Conservation (phyloP, 768 basidiomycete species). For the Kwoniella shandongensis region DNA sequence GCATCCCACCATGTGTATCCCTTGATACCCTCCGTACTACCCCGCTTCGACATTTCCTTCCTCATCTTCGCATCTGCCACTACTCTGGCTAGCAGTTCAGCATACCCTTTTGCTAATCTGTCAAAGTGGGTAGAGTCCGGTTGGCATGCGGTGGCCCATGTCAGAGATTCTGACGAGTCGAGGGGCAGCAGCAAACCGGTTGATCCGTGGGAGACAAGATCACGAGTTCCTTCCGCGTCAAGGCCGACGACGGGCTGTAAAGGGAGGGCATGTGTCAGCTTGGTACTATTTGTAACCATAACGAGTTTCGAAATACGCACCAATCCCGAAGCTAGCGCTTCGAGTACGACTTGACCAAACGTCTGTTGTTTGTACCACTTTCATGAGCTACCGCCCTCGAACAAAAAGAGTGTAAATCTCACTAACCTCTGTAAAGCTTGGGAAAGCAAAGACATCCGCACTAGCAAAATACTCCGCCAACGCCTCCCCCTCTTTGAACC, state of each 20-base stretch:
- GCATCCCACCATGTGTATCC: constrained; percentile 54
- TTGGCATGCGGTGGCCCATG: constrained; percentile 29
- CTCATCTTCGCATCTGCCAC: constrained; percentile 28
- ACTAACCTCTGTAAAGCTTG: constrained; percentile 53
- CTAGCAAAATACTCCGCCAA: constrained; percentile 56
- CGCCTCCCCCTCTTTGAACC: constrained; percentile 53
- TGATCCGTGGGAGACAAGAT: constrained; percentile 40
- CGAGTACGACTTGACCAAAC: constrained; percentile 57
- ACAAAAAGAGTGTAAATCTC: neutral
- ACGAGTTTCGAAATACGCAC: constrained; percentile 20
- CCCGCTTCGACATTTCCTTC: constrained; percentile 39
- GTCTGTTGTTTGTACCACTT: constrained; percentile 33
- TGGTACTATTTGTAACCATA: neutral
- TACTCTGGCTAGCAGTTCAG: constrained; percentile 30
- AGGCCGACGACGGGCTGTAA: constrained; percentile 56
- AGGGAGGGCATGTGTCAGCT: no score
- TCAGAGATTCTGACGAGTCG: constrained; percentile 1
- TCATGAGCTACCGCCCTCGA: neutral
- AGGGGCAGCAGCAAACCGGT: constrained; percentile 49
- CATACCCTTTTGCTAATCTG: constrained; percentile 35
- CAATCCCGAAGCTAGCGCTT: constrained; percentile 57
- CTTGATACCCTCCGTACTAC: constrained; percentile 43
- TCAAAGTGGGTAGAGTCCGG: constrained; percentile 32
- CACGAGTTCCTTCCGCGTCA: constrained; percentile 57
- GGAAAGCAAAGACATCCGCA: constrained; percentile 58